Evolutionary conservation across 1,139 yeast genomes (phyloP), one percentile per base, ranked within the genome.

Genomic region (Hyphopichia fennica): DNA sequence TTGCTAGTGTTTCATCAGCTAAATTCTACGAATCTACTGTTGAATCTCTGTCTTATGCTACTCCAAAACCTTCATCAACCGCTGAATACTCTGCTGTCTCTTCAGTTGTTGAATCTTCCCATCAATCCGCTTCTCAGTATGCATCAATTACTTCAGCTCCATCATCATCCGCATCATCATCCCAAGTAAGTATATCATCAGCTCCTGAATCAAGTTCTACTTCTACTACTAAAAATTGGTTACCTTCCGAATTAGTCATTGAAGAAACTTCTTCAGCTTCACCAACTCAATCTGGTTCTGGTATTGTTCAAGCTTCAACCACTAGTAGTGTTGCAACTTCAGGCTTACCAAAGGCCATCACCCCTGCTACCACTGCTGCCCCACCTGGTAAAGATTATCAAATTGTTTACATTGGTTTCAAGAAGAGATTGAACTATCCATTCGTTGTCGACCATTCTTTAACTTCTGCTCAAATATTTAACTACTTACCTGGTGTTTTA

Each of bases 381-480:
- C 4, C 8, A 9, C 84, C 84, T 28, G 78, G 78, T 49, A 60
- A 44, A 59, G 60, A 77, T 50, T 84, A 78, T 58, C 67, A 75
- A 33, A 57, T 82, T 42, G 77, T 86, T 40, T 80, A 85, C 13
- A 65, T 86, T 59, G 93, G 93, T n/a, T 85, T 86, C 68, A 80
- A 81, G 52, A 60, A 77, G 38, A 77, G 80, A 13, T 75, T 84
- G 65, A 84, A 84, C 58, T 86, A 84, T 61, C 84, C 86, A 37
- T 86, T 84, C 58, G 84, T 85, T 45, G 89, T 83, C 34, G 64
- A 71, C 41, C 79, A 82, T 55, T 74, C 89, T 1, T 67, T 82
- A 47, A 74, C 89, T 8, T 80, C 89, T 28, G 91, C 91, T 3
- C 93, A 86, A 62, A 82, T 86, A 31, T 84, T 86, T 66, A 80